Evolutionary conservation across 2,329 filamentous ascomycete genomes (phyloP).

Genomic region (Ophiostoma triangulosporum): DNA sequence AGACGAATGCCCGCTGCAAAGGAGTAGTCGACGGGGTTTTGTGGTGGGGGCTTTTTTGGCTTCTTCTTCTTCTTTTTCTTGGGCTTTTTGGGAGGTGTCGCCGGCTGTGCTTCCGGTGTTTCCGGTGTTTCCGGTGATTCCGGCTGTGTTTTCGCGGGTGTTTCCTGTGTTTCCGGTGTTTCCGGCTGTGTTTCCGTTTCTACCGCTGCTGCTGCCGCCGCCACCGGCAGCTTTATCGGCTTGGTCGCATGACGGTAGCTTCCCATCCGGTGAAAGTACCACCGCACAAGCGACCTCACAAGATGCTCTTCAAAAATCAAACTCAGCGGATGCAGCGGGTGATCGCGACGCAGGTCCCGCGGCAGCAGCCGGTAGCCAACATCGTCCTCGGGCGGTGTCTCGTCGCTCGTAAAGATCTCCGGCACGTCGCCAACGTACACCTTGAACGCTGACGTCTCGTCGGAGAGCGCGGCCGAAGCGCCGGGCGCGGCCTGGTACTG

Average conservation of each 20-base stretch:
- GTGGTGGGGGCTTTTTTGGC: neutral
- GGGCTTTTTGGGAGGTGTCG: neutral
- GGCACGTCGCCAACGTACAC: constrained; percentile 33
- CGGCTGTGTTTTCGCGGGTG: too few species aligned
- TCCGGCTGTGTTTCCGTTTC: too few species aligned
- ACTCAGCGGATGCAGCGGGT: constrained; percentile 32
- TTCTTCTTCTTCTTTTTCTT: neutral
- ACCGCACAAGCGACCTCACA: constrained; percentile 16
- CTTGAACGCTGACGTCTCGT: constrained; percentile 25
- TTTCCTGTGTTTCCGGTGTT: neutral
- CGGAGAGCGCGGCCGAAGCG: constrained; percentile 5
- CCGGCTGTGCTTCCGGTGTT: neutral
- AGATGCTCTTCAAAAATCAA: constrained; percentile 27
- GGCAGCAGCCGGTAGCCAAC: constrained; percentile 24
- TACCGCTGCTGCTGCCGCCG: too few species aligned
- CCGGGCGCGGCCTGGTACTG: neutral
- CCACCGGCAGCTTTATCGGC: neutral
- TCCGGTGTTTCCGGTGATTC: neutral
- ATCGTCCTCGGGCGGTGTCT: constrained; percentile 21
- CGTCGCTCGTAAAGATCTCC: constrained; percentile 17
- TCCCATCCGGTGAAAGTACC: constrained; percentile 29
- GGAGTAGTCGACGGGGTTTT: constrained; percentile 14
- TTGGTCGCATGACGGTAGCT: constrained; percentile 11
- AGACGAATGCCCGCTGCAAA: constrained; percentile 22
- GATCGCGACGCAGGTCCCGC: constrained; percentile 28